phyloP scores from a whole-genome alignment of 2,329 filamentous ascomycete species.

The Aspergillus unguis region DNA sequence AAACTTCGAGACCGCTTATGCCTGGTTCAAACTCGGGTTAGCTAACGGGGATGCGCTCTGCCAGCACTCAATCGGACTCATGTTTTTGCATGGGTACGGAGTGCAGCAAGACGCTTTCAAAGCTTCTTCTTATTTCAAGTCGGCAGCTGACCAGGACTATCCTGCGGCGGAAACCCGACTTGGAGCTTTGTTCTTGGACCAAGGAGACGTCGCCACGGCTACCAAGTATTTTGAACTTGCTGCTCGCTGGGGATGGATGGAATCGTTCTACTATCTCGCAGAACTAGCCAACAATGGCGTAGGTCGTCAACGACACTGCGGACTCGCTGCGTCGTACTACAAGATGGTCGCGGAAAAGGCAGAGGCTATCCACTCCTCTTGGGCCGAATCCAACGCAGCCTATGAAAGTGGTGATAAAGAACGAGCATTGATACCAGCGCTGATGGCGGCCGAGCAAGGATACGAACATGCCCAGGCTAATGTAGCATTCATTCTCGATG shows the following conservation, averaged over 20 bases:
- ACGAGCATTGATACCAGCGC: slow-evolving; percentile 72
- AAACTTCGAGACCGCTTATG: slow-evolving; percentile 69
- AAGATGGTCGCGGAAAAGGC: slow-evolving; percentile 72
- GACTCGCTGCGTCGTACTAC: slow-evolving; percentile 75
- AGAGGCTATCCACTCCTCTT: slow-evolving; percentile 71
- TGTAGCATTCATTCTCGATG: slow-evolving; percentile 80
- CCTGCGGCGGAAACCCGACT: slow-evolving; percentile 77
- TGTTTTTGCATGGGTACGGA: slow-evolving; percentile 77
- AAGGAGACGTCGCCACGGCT: slow-evolving; percentile 76
- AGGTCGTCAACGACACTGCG: slow-evolving; percentile 74
- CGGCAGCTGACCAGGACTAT: slow-evolving; percentile 77
- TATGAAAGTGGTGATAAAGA: slow-evolving; percentile 77
- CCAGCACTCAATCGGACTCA: slow-evolving; percentile 77
- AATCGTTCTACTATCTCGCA: slow-evolving; percentile 87
- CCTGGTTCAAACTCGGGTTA: slow-evolving; percentile 81
- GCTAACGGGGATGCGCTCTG: slow-evolving; percentile 74
- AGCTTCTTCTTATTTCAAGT: slow-evolving; percentile 72
- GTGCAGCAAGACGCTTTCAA: slow-evolving; percentile 65
- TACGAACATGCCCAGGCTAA: slow-evolving; percentile 89
- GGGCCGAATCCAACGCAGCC: slow-evolving; percentile 77
- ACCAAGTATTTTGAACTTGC: slow-evolving; percentile 86
- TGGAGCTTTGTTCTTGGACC: slow-evolving; percentile 80
- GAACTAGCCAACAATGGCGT: slow-evolving; percentile 80
- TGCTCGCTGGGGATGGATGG: slow-evolving; percentile 75
- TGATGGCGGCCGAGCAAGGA: slow-evolving; percentile 88